Evolutionary conservation across 2,329 filamentous ascomycete species (phyloP).

Genomic region (Bipolaris oryzae): DNA sequence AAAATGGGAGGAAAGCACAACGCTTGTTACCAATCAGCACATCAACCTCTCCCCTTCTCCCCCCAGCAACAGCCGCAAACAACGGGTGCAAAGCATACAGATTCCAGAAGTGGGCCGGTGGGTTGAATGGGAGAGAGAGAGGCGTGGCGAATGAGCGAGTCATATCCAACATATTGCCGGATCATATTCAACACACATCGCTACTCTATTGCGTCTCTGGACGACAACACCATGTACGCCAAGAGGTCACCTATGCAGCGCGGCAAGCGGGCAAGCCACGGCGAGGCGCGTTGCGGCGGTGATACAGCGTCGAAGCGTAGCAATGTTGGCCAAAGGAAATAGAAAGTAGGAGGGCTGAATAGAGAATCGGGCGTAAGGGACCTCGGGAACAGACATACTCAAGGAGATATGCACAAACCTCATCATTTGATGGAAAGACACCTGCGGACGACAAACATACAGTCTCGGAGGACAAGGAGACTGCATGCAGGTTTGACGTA

Average conservation of each 20-base stretch:
- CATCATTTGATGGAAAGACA: conserved; percentile 29
- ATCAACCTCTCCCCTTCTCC: conserved; percentile 32
- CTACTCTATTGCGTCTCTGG: conserved; percentile 38
- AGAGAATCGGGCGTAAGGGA: conserved; percentile 51
- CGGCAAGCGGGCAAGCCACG: conserved; percentile 48
- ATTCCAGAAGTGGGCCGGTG: conserved; percentile 36
- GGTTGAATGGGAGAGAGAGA: conserved; percentile 32
- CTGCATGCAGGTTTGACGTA: not conserved
- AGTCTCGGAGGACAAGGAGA: conserved; percentile 7
- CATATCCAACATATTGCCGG: conserved; percentile 53
- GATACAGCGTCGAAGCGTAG: conserved; percentile 32
- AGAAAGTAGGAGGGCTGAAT: conserved; percentile 48
- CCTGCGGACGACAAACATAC: conserved; percentile 12
- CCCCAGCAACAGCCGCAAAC: conserved; percentile 43
- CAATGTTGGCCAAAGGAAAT: conserved; percentile 33
- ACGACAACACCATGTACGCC: conserved; percentile 17
- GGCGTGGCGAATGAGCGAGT: conserved; percentile 49
- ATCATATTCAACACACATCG: conserved; percentile 40
- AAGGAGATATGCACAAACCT: conserved; percentile 46
- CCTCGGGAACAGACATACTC: conserved; percentile 51
- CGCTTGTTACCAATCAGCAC: conserved; percentile 53
- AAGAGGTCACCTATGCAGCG: conserved; percentile 17
- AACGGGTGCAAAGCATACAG: conserved; percentile 45
- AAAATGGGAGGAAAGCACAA: conserved; percentile 45
- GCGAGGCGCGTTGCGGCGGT: conserved; percentile 33